These are phyloP conservation scores for Dentipellis fragilis DNA, from an alignment of 768 basidiomycete species.

Conservation along the genomic window DNA sequence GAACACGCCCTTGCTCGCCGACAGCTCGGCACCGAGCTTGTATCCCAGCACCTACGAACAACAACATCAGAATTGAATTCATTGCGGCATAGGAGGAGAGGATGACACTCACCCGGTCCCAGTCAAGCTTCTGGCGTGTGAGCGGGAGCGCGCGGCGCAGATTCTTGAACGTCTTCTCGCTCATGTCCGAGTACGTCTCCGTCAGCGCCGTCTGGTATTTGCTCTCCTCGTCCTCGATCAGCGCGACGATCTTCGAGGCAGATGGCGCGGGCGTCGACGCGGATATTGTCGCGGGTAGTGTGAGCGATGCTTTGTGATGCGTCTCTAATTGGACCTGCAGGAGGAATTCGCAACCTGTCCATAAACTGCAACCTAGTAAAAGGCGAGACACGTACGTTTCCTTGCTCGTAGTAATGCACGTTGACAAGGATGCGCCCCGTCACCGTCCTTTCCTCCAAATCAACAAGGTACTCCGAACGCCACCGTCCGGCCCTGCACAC, in stretches of 20 bases:
- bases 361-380: neutral
- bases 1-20: constrained; percentile 53
- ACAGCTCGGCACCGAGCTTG: constrained; percentile 69
- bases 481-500: constrained; percentile 80
- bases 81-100: neutral
- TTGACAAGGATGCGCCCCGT: constrained; percentile 71
- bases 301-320: constrained; percentile 54
- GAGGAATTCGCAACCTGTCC: neutral
- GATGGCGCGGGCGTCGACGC: constrained; percentile 40
- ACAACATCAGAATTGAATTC: neutral
- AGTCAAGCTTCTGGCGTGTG: constrained; percentile 90
- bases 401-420: constrained; percentile 97
- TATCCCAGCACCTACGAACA: constrained; percentile 46
- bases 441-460: constrained; percentile 52
- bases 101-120: constrained; percentile 64
- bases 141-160: constrained; percentile 85
- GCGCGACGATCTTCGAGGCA: constrained; percentile 65
- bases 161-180: constrained; percentile 89
- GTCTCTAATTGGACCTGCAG: constrained; percentile 83
- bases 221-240: constrained; percentile 73
- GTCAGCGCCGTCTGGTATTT: constrained; percentile 73
- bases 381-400: constrained; percentile 51
- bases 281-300: constrained; percentile 48
- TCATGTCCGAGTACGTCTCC: constrained; percentile 80
- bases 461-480: constrained; percentile 78